Base-by-base conservation (phyloP, 768 basidiomycete species). In the Termitomyces sp. region DNA sequence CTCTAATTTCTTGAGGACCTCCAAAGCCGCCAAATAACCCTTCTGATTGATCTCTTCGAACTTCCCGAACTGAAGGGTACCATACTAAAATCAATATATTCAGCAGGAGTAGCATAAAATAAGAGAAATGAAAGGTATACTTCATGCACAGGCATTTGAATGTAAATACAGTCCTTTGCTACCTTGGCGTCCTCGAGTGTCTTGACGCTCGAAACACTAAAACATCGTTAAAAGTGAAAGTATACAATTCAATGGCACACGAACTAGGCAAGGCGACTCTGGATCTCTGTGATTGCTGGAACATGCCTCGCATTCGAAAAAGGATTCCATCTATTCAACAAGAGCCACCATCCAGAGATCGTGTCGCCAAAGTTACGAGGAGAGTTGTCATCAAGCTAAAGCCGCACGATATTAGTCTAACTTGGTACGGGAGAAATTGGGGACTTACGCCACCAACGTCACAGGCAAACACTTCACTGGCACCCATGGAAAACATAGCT, bases 101-200 rank as follows among this genome's bases (percentile, higher is more conserved):
- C 41, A 53, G 58, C 49, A 45, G 16, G 19, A 35, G 2, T 10
- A 14, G 25, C 1, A 32, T 14, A 31, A 53, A 48, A 19, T 34
- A 35, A 50, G 23, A 37, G 32, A 52, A 12, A 5, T 25, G 21
- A 16, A 34, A 40, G 21, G 66, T 77, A 59, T 63, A 92, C 91
- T 73, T 92, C 85, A 61, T 97, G 92, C 12, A 99, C 95, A 0
- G 97, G 97, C 89, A 98, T 91, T 58, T 84, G 83, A 71, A 97
- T 86, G 67, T 99, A 98, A 44, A 98, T 74, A 66, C 93, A 95
- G 1, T 90, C 92, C 9, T 88, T 89, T 3, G 88, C 82, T 6
- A 84, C 82, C 71, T 98, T 98, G n/a, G 94, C 95, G 61, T 96
- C 95, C 70, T 97, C 95, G 7, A 98, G 77, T 1, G 93, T 96